phyloP scores from a whole-genome alignment of 345 rosid species.

The Hirschfeldia incana region DNA sequence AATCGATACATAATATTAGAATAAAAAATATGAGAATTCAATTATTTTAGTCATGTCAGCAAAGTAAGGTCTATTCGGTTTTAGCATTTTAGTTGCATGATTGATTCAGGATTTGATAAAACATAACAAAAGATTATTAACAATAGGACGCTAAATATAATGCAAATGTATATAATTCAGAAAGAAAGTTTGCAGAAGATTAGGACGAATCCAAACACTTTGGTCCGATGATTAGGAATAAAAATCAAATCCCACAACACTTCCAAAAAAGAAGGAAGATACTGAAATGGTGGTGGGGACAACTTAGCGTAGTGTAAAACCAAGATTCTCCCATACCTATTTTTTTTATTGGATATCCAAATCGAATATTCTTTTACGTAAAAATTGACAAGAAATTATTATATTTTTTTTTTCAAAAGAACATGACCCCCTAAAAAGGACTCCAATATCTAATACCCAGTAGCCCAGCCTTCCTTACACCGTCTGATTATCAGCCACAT shows the following conservation, averaged over 20 bases:
- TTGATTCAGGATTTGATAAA: not conserved
- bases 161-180: not conserved
- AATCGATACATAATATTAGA: not conserved
- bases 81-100: not conserved
- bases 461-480: not conserved
- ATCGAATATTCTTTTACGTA: conserved; percentile 23
- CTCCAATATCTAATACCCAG: no score
- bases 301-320: conserved; percentile 29
- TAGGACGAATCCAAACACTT: conserved; percentile 5
- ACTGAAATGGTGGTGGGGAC: conserved; percentile 22
- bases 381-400: not conserved
- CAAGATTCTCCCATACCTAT: conserved; percentile 9
- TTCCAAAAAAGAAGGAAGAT: conserved; percentile 21
- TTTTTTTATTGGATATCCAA: conserved; percentile 34
- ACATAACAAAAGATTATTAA: not conserved
- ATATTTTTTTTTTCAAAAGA: not conserved
- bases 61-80: not conserved
- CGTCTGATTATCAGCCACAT: conserved; percentile 22
- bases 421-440: not conserved
- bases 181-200: not conserved
- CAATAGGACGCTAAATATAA: not conserved
- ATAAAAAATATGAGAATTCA: not conserved
- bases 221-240: not conserved
- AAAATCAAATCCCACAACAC: not conserved
- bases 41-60: not conserved